Base-by-base conservation (phyloP, 179 eudicot genomes). In the Heliamphora ciliata region DNA sequence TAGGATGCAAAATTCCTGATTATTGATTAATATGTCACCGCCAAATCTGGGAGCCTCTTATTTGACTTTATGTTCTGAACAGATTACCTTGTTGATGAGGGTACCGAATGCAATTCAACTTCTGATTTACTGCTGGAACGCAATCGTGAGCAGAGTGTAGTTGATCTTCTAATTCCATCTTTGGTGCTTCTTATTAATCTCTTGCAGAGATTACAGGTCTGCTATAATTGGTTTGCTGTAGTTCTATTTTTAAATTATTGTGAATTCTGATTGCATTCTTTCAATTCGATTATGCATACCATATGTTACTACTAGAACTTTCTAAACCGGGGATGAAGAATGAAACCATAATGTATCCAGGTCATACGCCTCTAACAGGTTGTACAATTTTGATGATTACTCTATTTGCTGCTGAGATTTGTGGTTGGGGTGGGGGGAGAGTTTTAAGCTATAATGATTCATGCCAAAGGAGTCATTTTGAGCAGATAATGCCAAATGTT, bases 1-100 rank as follows among this genome's bases (percentile, higher is more conserved):
- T 31, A 14, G 11, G 3, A 14, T 21, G 15, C 8, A 4, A 24
- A 9, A 40, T 68, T 80, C 64, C 40, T 80, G 66, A 47, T 54
- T 17, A 55, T 40, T 47, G 74, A 68, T 69, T 51, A 11, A 58
- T 9, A 69, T 40, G n/a, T 54, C 17, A 54, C 54, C 44, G 1
- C 47, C 65, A 40, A 58, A 55, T 15, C 44, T 68, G 65, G 76
- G 67, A 67, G 15, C 66, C 44, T 69, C 5, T 83, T 40, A 48
- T 50, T 81, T 64, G 76, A 76, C 74, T 70, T 70, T 63, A 79
- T 83, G n/a, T 79, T 52, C 79, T 80, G 73, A 83, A 76, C 91
- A 97, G 99, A 97, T 93, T 94, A 94, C 85, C 98, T 97, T 87
- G 98, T 97, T 84, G 99, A 97, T 85, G 99, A 96, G 87, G 97